phyloP scores from a whole-genome alignment of 139 green algal species.

The Chlamydomonas eustigma region DNA sequence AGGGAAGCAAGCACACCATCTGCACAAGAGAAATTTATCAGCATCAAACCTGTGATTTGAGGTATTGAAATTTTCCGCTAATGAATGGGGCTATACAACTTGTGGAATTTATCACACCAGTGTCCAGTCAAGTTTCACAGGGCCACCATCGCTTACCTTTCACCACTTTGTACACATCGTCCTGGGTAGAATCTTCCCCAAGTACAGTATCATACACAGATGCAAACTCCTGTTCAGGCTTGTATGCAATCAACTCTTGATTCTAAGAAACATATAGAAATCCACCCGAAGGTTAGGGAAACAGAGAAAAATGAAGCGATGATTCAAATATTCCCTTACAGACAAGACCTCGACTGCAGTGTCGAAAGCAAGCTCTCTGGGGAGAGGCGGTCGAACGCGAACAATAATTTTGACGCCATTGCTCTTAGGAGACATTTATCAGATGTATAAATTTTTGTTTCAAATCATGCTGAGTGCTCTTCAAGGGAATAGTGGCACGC shows the following conservation, averaged over 20 bases:
- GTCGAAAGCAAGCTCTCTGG: conserved; percentile 42
- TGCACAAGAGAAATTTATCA: conserved; percentile 12
- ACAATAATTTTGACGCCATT: conserved; percentile 41
- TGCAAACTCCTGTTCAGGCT: conserved; percentile 32
- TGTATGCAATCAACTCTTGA: conserved; percentile 28
- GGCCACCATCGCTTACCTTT: conserved; percentile 10
- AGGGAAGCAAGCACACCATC: conserved; percentile 6
- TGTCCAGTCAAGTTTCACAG: too few relatives aligned
- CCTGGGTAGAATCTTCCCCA: conserved; percentile 29
- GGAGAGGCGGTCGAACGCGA: conserved; percentile 44
- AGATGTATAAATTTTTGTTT: too few relatives aligned
- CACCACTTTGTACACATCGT: conserved; percentile 31
- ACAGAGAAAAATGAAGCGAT: not conserved
- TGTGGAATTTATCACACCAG: too few relatives aligned
- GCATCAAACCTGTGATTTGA: too few relatives aligned
- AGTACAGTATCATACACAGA: conserved; percentile 46
- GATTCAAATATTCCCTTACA: conserved; percentile 14
- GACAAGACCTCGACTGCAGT: conserved; percentile 37
- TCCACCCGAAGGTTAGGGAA: not conserved
- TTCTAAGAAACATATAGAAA: conserved; percentile 2
- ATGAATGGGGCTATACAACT: too few relatives aligned
- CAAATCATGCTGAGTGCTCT: too few relatives aligned
- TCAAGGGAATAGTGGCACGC: too few relatives aligned
- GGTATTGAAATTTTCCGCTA: too few relatives aligned
- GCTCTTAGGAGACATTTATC: too few relatives aligned